Base-by-base conservation (phyloP, 352 stramenopile species). In the Pythium pectinolyticum region DNA sequence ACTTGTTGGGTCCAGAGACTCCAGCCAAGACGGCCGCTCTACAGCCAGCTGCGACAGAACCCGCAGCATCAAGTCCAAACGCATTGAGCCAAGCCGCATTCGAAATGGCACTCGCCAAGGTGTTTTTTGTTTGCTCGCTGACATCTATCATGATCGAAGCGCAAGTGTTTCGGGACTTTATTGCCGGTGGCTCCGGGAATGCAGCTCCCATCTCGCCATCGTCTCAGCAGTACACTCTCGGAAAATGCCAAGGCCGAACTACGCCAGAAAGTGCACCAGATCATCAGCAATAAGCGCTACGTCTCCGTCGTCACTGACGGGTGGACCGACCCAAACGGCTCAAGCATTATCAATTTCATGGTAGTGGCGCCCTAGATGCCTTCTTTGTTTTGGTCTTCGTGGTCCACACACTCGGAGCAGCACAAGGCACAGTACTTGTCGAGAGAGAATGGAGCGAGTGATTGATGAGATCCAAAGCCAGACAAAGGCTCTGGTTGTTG, bases 321-420 rank as follows among this genome's bases (percentile, higher is more conserved):
- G 15, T 60, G 52, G 55, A 54, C 40, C 1, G 43, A 62, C 34
- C 40, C 40, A 22, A 62, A 62, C 24, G 55, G 55, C 6, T 10
- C 40, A 9, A 62, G 32, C 5, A 62, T 62, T 20, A 24, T 62
- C 2, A 62, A 54, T 19, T 62, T 62, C 43, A 53, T 62, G 40
- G 55, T 62, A 11, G 30, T 45, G 3, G 28, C 55, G 8, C 55
- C 55, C 12, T 27, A 8, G n/a, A 62, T 62, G 55, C 40, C 40
- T 19, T 31, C 40, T 2, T 31, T 62, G 1, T 53, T 54, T 25
- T 62, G 40, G 40, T 47, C 40, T 28, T 62, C 43, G 34, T 50
- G 34, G 35, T 49, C 53, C 9, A 50, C 53, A 9, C 9, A 39
- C 27, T 48, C 37, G 2, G 39, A 8, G 17, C 19, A 25, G 22